A percentile compares a stretch with the other conserved stretches of the same genome.
Conservation (phyloP, 345 rosid genomes). For the Salix brachista region DNA sequence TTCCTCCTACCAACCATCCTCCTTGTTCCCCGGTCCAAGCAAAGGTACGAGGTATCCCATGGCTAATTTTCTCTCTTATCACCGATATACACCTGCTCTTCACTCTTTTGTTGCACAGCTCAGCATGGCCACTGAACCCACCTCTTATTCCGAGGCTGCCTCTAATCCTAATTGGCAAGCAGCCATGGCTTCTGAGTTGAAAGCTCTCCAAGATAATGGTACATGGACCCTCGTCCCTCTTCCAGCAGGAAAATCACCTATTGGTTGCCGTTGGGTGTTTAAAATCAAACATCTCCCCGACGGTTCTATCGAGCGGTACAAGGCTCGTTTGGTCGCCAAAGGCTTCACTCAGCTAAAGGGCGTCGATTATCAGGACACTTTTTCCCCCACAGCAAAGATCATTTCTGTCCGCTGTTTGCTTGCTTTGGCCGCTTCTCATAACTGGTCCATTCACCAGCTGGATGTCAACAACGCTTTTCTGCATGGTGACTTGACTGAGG, state of each 20-base stretch:
- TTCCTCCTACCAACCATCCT: not conserved
- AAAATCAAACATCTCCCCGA: not conserved
- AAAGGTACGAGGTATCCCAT: slow-evolving; percentile 6
- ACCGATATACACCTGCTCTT: not conserved
- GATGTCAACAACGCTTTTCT: not conserved
- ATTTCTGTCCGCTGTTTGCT: not conserved
- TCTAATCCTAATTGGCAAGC: not conserved
- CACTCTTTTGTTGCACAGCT: not conserved
- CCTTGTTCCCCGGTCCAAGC: not conserved
- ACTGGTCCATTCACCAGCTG: not conserved
- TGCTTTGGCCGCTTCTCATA: not conserved
- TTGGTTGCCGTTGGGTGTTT: not conserved
- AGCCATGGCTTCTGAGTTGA: not conserved
- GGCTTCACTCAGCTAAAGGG: not conserved
- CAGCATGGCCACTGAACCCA: not conserved
- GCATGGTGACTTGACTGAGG: not conserved
- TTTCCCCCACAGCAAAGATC: not conserved
- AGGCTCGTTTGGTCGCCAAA: not conserved
- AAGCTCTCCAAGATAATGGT: not conserved
- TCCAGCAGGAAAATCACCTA: not conserved
- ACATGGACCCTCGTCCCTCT: not conserved
- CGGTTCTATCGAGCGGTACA: not conserved
- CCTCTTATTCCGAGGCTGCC: not conserved
- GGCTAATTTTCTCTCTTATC: not conserved
- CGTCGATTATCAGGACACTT: not conserved